These are phyloP conservation scores for Chlorella sp. DNA, from an alignment of 139 green algal species.

Conservation along the genomic window DNA sequence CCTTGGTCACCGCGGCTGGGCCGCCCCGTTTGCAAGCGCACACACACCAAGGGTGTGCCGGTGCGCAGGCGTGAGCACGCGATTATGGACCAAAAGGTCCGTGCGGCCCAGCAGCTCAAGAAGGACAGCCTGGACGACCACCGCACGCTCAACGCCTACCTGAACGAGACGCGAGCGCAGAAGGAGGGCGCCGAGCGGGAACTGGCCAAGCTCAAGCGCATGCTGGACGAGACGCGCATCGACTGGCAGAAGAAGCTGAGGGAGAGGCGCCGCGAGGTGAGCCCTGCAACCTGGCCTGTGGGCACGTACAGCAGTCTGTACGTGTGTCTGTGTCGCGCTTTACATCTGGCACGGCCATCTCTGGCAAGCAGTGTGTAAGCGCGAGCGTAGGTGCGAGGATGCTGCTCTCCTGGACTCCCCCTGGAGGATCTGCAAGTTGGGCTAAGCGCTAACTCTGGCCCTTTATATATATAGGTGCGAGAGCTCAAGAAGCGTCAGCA, in stretches of 20 bases:
- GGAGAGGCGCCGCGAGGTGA: conserved; percentile 67
- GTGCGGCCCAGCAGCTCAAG: conserved; percentile 46
- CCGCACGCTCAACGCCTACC: conserved; percentile 92
- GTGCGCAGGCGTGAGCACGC: conserved; percentile 71
- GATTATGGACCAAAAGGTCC: conserved; percentile 60
- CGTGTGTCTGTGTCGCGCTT: too few relatives aligned
- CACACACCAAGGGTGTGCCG: too few relatives aligned
- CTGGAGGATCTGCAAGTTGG: too few relatives aligned
- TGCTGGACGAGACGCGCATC: conserved; percentile 54
- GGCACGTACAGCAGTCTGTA: too few relatives aligned
- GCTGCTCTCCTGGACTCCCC: too few relatives aligned
- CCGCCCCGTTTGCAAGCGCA: too few relatives aligned
- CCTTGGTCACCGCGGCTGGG: too few relatives aligned
- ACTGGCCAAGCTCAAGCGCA: conserved; percentile 49
- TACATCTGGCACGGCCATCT: too few relatives aligned
- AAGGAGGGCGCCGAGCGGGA: conserved; percentile 73
- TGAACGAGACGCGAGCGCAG: conserved; percentile 82
- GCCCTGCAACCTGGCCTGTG: too few relatives aligned
- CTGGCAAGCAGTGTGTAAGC: too few relatives aligned
- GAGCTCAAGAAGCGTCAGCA: conserved; percentile 69
- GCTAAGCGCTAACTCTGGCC: too few relatives aligned
- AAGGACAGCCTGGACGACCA: conserved; percentile 62
- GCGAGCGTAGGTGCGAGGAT: too few relatives aligned
- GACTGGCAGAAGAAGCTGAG: conserved; percentile 67
- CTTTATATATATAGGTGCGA: conserved; percentile 43